Evolutionary conservation across 352 stramenopile species (phyloP), one percentile per base, ranked within the genome.

Genomic region (Phytopythium litorale): DNA sequence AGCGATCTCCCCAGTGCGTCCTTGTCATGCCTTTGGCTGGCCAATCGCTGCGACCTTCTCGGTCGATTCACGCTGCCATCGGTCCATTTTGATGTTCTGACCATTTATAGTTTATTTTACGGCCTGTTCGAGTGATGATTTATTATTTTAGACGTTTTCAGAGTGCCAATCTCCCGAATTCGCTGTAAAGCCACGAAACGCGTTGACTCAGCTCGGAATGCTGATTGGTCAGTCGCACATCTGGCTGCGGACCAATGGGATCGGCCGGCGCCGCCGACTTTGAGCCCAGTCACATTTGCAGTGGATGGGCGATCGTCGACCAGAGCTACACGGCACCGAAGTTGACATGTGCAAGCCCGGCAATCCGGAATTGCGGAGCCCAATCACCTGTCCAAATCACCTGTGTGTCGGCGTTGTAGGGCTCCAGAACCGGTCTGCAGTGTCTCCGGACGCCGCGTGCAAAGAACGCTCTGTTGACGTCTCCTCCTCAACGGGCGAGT

Each of bases 381-480:
- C 33, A 38, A 38, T 38, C 15, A 21, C 19, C 43, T 49, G 43
- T 49, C 43, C 43, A 49, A 25, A 49, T 49, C 43, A 28, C 43
- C 2, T 13, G 43, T 7, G n/a, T 49, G 43, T 28, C 21, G 43
- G n/a, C 43, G 43, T 28, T 28, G 43, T 13, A 49, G 18, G n/a
- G 43, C 43, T 49, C 43, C 43, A 11, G 40, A 46, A 21, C 40
- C 40, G 40, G 16, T n/a, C 19, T 7, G 38, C 7, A 18, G 38
- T 38, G 33, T 28, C 43, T 49, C n/a, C 40, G 18, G 40, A 30
- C 18, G 16, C n/a, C 4, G 40, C 23, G 40, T 49, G 12, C 43
- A 49, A 25, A 49, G 43, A 49, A 49, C 21, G 19, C 43, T 28
- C 43, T 49, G 43, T 49, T 49, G 43, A 49, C 43, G 9, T n/a